Evolutionary conservation across 345 rosid species (phyloP), one percentile per base, ranked within the genome.

Genomic region (Anastatica hierochuntica): DNA sequence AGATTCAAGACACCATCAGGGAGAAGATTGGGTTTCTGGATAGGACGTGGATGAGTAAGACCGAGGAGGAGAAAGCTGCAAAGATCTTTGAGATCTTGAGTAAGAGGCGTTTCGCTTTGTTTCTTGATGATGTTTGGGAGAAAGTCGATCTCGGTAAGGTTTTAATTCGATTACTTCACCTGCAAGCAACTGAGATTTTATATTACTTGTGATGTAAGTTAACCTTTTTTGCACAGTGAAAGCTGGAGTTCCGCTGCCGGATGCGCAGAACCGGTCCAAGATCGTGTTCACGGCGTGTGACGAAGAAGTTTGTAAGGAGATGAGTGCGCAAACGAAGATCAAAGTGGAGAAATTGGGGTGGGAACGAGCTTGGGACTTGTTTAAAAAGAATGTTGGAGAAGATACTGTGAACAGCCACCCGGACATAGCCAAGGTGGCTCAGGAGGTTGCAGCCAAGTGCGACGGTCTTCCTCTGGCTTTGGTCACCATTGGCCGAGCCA

Each of bases 111-210:
- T 67, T 67, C 6, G 71, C 61, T 45, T 67, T 67, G 66, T 67
- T 67, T 27, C 71, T 67, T 45, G 71, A 59, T 59, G 73, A 72
- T 49, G 50, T 72, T 15, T 72, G 76, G 76, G 73, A 67, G 42
- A 64, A 43, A 18, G 54, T 72, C 38, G 70, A 72, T 43, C 66
- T 67, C 0, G 62, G 72, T 67, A 67, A 67, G 66, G 13, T 17
- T 2, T 49, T 23, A 14, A 24, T 14, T 10, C 3, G 3, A 16
- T 20, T 16, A 59, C 47, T 50, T 21, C 5, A 21, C 24, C 0
- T 9, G 0, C 12, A 64, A 48, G 63, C 24, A 24, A 8, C 7
- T 7, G 1, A 46, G 0, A 1, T n/a, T 38, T 21, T 20, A 10
- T 11, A 4, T 48, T 41, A 24, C 39, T 41, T 56, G 44, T 48